phyloP scores from a whole-genome alignment of 106 monocot genomes.

The Dioscorea zingiberensis region DNA sequence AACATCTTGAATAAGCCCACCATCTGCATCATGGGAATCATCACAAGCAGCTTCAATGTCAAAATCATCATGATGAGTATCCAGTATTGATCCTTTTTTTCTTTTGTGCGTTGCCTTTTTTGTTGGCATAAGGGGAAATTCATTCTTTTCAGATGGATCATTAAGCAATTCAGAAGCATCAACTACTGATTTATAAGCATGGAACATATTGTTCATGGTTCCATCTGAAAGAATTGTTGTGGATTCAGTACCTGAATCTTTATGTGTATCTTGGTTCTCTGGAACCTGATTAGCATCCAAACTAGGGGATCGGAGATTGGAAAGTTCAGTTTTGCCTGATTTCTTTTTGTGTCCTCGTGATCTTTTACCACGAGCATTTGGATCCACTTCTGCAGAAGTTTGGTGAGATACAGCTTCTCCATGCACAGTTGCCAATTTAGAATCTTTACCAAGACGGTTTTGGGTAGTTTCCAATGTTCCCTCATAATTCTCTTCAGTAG shows the following conservation, averaged over 20 bases:
- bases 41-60: too few species aligned
- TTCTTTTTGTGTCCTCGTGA: not conserved
- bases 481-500: not conserved
- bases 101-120: not conserved
- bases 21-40: too few species aligned
- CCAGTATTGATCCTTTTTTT: not conserved
- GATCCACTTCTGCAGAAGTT: conserved; percentile 7
- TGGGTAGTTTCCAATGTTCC: not conserved
- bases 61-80: too few species aligned
- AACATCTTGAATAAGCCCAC: too few species aligned
- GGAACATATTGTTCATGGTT: not conserved
- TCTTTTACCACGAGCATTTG: not conserved
- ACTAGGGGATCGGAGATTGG: not conserved
- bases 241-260: conserved; percentile 1
- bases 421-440: not conserved
- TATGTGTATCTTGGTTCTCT: not conserved
- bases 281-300: not conserved
- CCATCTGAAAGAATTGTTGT: not conserved
- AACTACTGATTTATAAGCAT: not conserved
- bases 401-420: conserved; percentile 3
- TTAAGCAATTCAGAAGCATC: not conserved
- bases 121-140: not conserved
- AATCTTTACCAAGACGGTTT: not conserved
- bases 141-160: too few species aligned
- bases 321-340: not conserved